Evolutionary conservation across 208 protist genomes (phyloP).

Genomic region (Wallacemonas rigidus): DNA sequence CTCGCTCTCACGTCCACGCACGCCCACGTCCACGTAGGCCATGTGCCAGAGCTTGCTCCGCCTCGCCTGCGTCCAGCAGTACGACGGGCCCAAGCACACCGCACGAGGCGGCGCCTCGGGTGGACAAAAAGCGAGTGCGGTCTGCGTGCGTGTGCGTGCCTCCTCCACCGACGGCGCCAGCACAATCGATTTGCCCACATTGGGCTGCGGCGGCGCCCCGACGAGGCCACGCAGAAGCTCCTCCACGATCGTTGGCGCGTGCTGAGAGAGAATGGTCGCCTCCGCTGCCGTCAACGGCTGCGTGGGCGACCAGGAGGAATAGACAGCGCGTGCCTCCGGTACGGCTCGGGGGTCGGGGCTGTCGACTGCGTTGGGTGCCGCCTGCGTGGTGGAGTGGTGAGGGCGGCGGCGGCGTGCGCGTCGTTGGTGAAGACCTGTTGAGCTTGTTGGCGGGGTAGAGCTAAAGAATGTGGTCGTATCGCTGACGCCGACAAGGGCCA

Average conservation of each 20-base stretch:
- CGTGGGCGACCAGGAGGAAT: slow-evolving; percentile 29
- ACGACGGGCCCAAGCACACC: slow-evolving; percentile 73
- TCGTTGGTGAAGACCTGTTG: background rate
- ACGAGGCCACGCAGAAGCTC: slow-evolving; percentile 53
- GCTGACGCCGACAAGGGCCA: background rate
- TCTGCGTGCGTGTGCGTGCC: slow-evolving; percentile 31
- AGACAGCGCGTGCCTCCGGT: background rate
- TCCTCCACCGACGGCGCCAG: slow-evolving; percentile 23
- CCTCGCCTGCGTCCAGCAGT: slow-evolving; percentile 69
- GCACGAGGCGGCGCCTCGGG: slow-evolving; percentile 46
- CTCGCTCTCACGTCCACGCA: slow-evolving; percentile 28
- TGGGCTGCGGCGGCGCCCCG: slow-evolving; percentile 35
- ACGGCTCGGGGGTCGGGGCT: too few species aligned
- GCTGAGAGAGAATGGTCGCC: slow-evolving; percentile 77
- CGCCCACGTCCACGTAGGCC: slow-evolving; percentile 80
- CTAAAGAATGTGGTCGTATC: background rate
- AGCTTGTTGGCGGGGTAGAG: too few species aligned
- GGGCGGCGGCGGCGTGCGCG: background rate
- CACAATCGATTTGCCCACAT: slow-evolving; percentile 53
- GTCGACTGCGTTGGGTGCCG: too few species aligned
- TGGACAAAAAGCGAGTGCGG: slow-evolving; percentile 36
- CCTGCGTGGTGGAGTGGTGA: too few species aligned
- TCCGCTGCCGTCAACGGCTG: slow-evolving; percentile 77
- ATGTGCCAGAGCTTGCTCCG: slow-evolving; percentile 70
- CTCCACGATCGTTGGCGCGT: slow-evolving; percentile 34